phyloP scores from a whole-genome alignment of 2,329 filamentous ascomycete genomes.

The Fusarium brevicatenulatum region DNA sequence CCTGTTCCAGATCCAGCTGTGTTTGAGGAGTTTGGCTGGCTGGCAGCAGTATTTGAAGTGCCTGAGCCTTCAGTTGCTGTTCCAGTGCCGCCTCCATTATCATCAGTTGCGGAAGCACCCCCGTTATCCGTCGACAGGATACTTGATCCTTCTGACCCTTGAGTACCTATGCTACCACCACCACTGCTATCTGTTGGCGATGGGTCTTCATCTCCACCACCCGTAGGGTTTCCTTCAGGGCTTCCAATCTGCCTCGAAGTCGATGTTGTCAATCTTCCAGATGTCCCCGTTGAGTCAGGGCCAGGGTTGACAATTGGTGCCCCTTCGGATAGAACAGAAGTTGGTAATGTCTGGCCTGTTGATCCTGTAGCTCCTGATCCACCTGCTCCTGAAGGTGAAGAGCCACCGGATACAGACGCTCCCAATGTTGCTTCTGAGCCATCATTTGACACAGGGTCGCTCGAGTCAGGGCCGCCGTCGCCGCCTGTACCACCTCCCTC shows the following conservation, averaged over 20 bases:
- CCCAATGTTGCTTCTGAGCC: background rate
- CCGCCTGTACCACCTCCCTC: background rate
- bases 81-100: background rate
- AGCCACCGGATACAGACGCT: background rate
- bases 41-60: background rate
- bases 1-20: background rate
- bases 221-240: background rate
- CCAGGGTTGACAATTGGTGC: slow-evolving; percentile 1
- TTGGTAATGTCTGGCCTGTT: background rate
- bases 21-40: background rate
- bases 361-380: background rate
- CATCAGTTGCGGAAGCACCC: background rate
- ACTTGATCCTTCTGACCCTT: background rate
- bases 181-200: background rate
- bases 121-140: background rate
- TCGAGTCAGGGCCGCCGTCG: background rate
- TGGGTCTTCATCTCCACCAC: background rate
- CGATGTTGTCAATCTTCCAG: background rate
- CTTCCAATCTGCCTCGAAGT: background rate
- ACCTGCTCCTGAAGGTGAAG: background rate
- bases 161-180: background rate
- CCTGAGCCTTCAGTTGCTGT: background rate
- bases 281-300: background rate
- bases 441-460: background rate
- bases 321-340: background rate